phyloP scores from a whole-genome alignment of 2,329 filamentous ascomycete species.

The Claviceps citrina region DNA sequence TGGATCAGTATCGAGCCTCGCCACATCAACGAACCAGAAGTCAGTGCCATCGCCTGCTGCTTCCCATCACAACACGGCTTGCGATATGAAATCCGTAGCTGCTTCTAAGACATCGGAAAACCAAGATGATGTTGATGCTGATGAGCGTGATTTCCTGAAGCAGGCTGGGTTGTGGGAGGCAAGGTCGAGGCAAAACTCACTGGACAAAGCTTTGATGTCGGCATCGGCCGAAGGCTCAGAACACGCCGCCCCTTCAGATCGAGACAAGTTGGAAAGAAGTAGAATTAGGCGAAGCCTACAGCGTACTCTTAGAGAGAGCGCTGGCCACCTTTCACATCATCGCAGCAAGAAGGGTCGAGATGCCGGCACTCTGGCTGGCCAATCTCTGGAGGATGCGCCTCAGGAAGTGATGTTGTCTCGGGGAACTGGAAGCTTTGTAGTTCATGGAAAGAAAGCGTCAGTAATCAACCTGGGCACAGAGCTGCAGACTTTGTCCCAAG shows the following conservation, averaged over 20 bases:
- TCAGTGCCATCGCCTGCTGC: slow-evolving; percentile 11
- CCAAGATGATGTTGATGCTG: slow-evolving; percentile 42
- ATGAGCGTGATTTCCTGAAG: slow-evolving; percentile 51
- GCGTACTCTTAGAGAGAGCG: slow-evolving; percentile 73
- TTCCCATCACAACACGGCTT: slow-evolving; percentile 8
- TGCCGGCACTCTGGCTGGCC: slow-evolving; percentile 8
- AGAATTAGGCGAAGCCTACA: slow-evolving; percentile 77
- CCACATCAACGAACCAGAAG: slow-evolving; percentile 14
- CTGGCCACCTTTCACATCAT: slow-evolving; percentile 48
- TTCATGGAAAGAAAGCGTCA: slow-evolving; percentile 95
- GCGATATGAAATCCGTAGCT: slow-evolving; percentile 10
- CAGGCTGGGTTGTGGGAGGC: slow-evolving; percentile 49
- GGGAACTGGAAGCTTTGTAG: slow-evolving; percentile 76
- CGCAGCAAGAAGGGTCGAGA: slow-evolving; percentile 67
- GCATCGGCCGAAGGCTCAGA: slow-evolving; percentile 19
- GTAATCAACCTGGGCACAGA: slow-evolving; percentile 95
- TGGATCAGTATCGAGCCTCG: slow-evolving; percentile 18
- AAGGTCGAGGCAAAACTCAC: slow-evolving; percentile 14
- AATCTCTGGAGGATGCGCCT: slow-evolving; percentile 22
- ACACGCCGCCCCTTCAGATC: slow-evolving; percentile 22
- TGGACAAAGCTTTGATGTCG: slow-evolving; percentile 21
- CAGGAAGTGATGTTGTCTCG: slow-evolving; percentile 58
- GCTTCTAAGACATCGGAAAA: slow-evolving; percentile 9
- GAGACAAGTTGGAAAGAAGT: slow-evolving; percentile 40
- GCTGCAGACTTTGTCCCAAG: slow-evolving; percentile 60